Conservation (phyloP, 73 alveolate species). For the Durusdinium trenchii region DNA sequence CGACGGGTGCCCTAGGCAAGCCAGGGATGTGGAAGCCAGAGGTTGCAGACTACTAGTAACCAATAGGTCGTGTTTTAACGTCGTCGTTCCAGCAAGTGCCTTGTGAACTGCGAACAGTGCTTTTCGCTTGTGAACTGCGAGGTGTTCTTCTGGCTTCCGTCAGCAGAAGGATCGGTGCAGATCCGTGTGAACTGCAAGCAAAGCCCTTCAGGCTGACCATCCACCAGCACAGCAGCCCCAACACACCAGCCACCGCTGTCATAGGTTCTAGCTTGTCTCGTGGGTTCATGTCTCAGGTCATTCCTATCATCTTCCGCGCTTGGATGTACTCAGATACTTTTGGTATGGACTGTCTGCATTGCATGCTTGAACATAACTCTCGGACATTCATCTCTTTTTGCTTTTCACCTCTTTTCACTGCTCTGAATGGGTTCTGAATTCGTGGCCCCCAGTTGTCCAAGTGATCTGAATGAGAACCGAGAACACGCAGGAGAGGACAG, state of each 20-base stretch:
- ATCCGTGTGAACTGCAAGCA: slow-evolving; percentile 31
- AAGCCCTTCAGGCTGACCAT: too few species aligned
- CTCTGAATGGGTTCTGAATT: background rate
- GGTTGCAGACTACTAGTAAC: background rate
- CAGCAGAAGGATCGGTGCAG: background rate
- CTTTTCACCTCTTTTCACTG: too few species aligned
- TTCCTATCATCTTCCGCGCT: background rate
- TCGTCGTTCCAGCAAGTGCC: background rate
- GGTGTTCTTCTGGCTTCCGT: background rate
- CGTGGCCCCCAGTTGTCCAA: background rate
- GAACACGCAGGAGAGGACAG: background rate
- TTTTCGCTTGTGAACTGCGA: background rate
- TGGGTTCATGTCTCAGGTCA: background rate
- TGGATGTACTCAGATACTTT: background rate
- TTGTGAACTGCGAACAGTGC: background rate
- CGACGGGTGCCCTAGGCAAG: background rate
- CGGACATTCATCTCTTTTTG: too few species aligned
- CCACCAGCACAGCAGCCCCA: background rate
- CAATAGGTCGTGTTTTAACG: background rate
- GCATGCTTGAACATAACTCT: too few species aligned
- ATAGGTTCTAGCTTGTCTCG: background rate
- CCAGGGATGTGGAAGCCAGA: background rate
- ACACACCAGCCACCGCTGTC: background rate
- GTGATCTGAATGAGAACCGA: background rate
- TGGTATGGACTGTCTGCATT: background rate